A percentile compares a stretch with the other conserved stretches of the same genome.
phyloP scores from a whole-genome alignment of 805 yeast species.

The Ogataea ganodermae region DNA sequence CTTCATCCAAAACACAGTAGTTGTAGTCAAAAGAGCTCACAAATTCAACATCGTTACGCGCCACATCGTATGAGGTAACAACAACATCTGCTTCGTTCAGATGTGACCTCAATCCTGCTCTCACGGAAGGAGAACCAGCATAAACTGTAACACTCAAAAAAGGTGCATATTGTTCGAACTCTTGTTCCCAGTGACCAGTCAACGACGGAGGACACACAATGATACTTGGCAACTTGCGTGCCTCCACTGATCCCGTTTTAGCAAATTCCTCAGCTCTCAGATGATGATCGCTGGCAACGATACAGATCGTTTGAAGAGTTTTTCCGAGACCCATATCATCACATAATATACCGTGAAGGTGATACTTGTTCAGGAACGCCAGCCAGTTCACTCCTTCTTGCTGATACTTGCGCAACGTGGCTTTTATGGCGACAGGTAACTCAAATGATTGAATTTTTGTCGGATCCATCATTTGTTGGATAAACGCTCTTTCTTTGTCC shows the following conservation, averaged over 20 bases:
- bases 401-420: constrained; percentile 90
- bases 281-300: constrained; percentile 94
- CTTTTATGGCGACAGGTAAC: constrained; percentile 88
- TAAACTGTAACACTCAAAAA: constrained; percentile 79
- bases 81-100: constrained; percentile 73
- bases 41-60: constrained; percentile 81
- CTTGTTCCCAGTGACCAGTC: constrained; percentile 99
- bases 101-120: constrained; percentile 56
- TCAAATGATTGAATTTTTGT: constrained; percentile 83
- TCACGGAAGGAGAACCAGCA: constrained; percentile 86
- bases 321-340: constrained; percentile 99
- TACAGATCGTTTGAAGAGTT: constrained; percentile 95
- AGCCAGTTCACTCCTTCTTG: constrained; percentile 99
- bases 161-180: constrained; percentile 86
- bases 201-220: constrained; percentile 96
- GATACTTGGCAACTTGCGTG: constrained; percentile 76
- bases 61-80: constrained; percentile 94
- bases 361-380: constrained; percentile 91
- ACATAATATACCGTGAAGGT: constrained; percentile 94
- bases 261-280: constrained; percentile 71
- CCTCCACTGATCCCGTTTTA: constrained; percentile 61
- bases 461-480: constrained; percentile 98
- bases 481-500: constrained; percentile 90
- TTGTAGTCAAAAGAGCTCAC: constrained; percentile 69
- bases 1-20: constrained; percentile 96